phyloP scores from a whole-genome alignment of 2,329 filamentous ascomycete species.

The Fusarium lyarnte region DNA sequence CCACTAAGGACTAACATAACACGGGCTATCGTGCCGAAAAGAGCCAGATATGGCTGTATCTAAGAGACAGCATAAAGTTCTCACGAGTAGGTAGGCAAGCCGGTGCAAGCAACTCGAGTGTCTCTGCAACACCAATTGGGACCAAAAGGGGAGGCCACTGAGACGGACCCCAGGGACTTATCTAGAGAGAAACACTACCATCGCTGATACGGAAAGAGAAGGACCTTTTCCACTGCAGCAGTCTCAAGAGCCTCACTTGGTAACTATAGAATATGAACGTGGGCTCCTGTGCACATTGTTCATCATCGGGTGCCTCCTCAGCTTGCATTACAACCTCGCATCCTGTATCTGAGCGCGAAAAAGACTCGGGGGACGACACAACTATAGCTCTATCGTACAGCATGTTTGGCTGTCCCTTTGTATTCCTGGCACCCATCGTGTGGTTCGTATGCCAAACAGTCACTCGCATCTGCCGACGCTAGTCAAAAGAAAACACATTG shows the following conservation, averaged over 20 bases:
- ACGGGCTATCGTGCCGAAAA: rapidly evolving
- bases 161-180: not conserved
- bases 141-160: not conserved
- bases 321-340: not conserved
- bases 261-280: not conserved
- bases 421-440: rapidly evolving
- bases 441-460: not conserved
- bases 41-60: too few relatives aligned
- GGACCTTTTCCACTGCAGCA: rapidly evolving
- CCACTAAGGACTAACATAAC: not conserved
- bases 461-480: not conserved
- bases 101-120: not conserved
- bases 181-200: too few relatives aligned
- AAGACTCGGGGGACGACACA: not conserved
- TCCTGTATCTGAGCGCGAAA: too few relatives aligned
- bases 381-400: not conserved
- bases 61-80: not conserved
- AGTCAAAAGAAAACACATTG: not conserved
- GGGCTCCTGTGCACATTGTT: too few relatives aligned
- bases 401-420: rapidly evolving
- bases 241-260: not conserved
- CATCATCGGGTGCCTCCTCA: not conserved
- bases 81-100: too few relatives aligned
- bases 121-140: not conserved
- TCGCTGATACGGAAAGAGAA: too few relatives aligned